Base-by-base conservation (phyloP, 352 stramenopile species). In the Phytophthora idaei region DNA sequence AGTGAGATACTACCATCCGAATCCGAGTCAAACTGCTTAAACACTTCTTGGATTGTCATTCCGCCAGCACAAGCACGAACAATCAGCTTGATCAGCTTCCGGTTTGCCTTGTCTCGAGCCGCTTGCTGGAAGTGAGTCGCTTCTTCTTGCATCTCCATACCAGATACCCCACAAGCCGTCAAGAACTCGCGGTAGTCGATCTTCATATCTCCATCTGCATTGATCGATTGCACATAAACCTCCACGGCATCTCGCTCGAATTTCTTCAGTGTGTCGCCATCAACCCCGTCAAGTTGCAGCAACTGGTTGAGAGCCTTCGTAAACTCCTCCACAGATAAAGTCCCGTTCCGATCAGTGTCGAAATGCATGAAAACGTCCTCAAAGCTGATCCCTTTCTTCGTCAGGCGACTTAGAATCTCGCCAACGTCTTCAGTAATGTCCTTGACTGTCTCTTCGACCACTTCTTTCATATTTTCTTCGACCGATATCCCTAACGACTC, bases 161-260 rank as follows among this genome's bases (percentile, higher is more conserved):
- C 37, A 0, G 70, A 64, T 31, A 90, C 63, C 3, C 83, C 83
- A 28, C 76, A 83, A 9, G 90, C 77, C 3, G 57, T 37, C 14
- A 94, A 74, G 21, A 95, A 91, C 61, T 94, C 87, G 1, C 69
- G 59, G 53, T 90, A 90, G 60, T 90, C 78, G 8, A 95, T 83
- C 10, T 76, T 74, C 28, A 73, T 64, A 60, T 90, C 80, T 3
- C 74, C 77, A 54, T 95, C 78, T 1, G 73, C 54, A 54, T 95
- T 92, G n/a, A 89, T 76, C 7, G 62, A 67, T n/a, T 74, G 63
- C 4, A 91, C 73, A 17, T 84, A 76, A 3, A 56, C 41, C n/a
- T 71, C 49, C 8, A 89, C 63, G 4, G 79, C 67, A 39, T 88
- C 78, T 41, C 58, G 36, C 32, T 89, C 80, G 15, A 90, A 67